A percentile compares a stretch with the other conserved stretches of the same genome.
Conservation (phyloP, 345 rosid genomes). For the Hypericum androsaemum region DNA sequence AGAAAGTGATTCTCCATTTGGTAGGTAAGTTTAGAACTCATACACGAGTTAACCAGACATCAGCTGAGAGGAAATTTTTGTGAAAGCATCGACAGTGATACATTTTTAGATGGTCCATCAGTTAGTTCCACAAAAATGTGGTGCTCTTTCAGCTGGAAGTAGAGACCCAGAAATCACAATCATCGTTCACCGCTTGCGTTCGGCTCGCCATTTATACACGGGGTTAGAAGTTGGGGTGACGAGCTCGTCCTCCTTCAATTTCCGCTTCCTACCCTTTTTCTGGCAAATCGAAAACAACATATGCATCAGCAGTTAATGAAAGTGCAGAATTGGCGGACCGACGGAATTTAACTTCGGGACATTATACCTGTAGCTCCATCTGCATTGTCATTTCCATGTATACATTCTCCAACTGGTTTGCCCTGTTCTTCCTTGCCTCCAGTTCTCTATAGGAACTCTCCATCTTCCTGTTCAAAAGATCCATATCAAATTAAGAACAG, state of each 20-base stretch:
- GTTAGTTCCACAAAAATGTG: too few relatives aligned
- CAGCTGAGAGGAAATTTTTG: too few relatives aligned
- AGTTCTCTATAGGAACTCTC: constrained; percentile 63
- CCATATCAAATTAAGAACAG: neutral
- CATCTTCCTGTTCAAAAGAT: constrained; percentile 37
- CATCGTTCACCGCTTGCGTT: constrained; percentile 57
- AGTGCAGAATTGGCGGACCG: neutral
- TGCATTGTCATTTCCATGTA: constrained; percentile 66
- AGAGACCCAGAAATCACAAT: too few relatives aligned
- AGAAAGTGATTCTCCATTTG: too few relatives aligned
- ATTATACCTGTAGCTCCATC: constrained; percentile 68
- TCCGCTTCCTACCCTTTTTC: constrained; percentile 76
- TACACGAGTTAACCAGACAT: too few relatives aligned
- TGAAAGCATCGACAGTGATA: too few relatives aligned
- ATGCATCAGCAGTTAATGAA: constrained; percentile 1
- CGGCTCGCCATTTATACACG: constrained; percentile 65
- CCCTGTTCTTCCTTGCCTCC: constrained; percentile 61
- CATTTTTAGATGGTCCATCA: too few relatives aligned
- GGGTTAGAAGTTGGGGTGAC: constrained; percentile 48
- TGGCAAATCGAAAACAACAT: constrained; percentile 14
- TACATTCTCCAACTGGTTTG: constrained; percentile 52
- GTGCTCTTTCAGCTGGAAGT: too few relatives aligned
- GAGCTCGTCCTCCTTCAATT: constrained; percentile 68
- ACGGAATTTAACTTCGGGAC: neutral
- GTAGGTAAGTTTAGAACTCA: too few relatives aligned